phyloP scores from a whole-genome alignment of 257 asterid genomes.

The Henckelia pumila region DNA sequence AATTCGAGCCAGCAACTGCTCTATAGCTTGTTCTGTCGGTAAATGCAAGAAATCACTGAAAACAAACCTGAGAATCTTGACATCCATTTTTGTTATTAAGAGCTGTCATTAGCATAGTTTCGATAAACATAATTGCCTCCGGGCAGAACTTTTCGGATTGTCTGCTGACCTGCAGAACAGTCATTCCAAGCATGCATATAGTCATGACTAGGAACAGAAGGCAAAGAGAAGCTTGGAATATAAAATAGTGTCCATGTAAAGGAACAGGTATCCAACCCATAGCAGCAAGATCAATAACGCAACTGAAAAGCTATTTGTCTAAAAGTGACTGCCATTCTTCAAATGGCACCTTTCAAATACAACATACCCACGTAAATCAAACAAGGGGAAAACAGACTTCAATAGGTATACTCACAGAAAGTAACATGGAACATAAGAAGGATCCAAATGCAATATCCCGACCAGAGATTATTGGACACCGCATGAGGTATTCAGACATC shows the following conservation, averaged over 20 bases:
- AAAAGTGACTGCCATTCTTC: not conserved
- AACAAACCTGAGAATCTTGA: constrained; percentile 66
- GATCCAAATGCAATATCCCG: constrained; percentile 76
- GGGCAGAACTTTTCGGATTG: constrained; percentile 81
- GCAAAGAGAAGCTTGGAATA: not conserved
- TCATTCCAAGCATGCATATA: constrained; percentile 12
- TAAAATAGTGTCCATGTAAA: not conserved
- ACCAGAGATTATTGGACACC: constrained; percentile 70
- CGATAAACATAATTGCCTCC: constrained; percentile 72
- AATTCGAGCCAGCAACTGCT: constrained; percentile 4
- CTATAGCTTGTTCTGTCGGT: constrained; percentile 14
- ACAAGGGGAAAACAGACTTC: not conserved
- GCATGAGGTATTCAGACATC: constrained; percentile 85
- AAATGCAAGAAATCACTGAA: constrained; percentile 10
- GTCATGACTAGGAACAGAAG: constrained; percentile 14
- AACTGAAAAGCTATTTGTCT: not conserved
- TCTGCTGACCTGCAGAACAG: constrained; percentile 47
- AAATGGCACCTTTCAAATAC: not conserved
- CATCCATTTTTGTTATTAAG: constrained; percentile 41
- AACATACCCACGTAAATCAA: not conserved
- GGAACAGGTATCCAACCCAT: not conserved
- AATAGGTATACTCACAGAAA: constrained; percentile 59
- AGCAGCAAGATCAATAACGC: not conserved
- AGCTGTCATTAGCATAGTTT: constrained; percentile 69
- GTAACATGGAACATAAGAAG: constrained; percentile 88